Evolutionary conservation across 2,329 filamentous ascomycete genomes (phyloP), one percentile per base, ranked within the genome.

Genomic region (Purpureocillium lavendulum): DNA sequence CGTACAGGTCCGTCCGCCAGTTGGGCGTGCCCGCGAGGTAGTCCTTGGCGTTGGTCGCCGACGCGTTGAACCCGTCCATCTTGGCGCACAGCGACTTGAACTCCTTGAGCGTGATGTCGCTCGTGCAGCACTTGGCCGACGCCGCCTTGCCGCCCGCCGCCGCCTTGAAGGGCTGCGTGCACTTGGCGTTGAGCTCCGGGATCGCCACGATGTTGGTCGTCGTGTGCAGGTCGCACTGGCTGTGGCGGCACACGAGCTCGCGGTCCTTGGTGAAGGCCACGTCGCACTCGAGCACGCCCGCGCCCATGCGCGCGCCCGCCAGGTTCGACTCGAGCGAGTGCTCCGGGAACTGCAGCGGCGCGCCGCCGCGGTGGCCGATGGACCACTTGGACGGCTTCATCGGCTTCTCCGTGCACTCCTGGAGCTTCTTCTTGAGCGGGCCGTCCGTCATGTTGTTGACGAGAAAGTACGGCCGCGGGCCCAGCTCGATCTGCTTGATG

Each of bases 21-120:
- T 58, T 60, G 0, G 77, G 70, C 0, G 76, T 81, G 40, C 76
- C 75, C 49, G 66, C 60, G 42, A 77, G 71, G 61, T 71, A 82
- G 47, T 75, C 71, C 30, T 65, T 57, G 0, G 74, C 62, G 2
- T 70, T 84, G 15, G 71, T 71, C 28, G 77, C 80, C 34, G 64
- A 69, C 46, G 66, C 57, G 51, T 82, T 78, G 53, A 61, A 73
- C 36, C 73, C 73, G 52, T 86, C 82, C 78, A 83, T 84, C 61
- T 84, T 84, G 51, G 72, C 73, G 61, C 82, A 86, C 5, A 86
- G 71, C 5, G 70, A 65, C 58, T 77, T 75, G 67, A 77, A 84
- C 59, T 86, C 82, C 34, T 67, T 67, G 29, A 82, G 62, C 1
- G 81, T 84, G 52, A 86, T 75, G 53, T 86, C 82, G 49, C 71